Conservation (phyloP, 2,329 filamentous ascomycete species). For the Alternaria rosae region DNA sequence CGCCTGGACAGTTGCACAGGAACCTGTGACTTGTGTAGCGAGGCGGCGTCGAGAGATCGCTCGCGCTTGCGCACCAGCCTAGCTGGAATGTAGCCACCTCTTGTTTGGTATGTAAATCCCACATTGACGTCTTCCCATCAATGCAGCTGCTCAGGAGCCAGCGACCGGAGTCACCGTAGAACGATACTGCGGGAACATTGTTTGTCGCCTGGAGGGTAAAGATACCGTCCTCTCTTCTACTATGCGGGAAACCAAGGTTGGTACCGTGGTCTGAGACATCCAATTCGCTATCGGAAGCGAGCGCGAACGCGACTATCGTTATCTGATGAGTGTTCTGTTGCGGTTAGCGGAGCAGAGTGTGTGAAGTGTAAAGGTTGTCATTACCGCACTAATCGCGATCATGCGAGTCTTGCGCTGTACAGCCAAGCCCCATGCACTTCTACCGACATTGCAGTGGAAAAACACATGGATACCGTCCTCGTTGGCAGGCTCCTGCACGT, state of each 20-base stretch:
- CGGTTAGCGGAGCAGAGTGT: neutral
- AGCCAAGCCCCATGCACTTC: conserved; percentile 87
- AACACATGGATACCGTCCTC: conserved; percentile 61
- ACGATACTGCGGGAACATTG: conserved; percentile 67
- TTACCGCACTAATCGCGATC: conserved; percentile 76
- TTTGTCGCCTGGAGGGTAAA: conserved; percentile 29
- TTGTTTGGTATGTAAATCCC: conserved; percentile 50
- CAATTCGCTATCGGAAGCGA: conserved; percentile 37
- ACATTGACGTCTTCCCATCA: conserved; percentile 57
- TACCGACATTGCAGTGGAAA: conserved; percentile 77
- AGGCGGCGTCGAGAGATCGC: conserved; percentile 16
- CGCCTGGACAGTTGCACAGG: conserved; percentile 19
- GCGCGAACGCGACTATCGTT: conserved; percentile 66
- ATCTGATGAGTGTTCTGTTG: conserved; percentile 67
- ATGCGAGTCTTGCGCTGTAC: conserved; percentile 82
- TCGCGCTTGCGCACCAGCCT: conserved; percentile 34
- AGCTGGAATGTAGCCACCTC: conserved; percentile 29
- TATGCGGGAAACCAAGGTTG: conserved; percentile 27
- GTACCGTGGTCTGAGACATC: conserved; percentile 1
- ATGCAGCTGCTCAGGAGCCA: conserved; percentile 68
- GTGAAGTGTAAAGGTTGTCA: neutral
- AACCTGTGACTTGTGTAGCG: neutral
- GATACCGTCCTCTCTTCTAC: conserved; percentile 35
- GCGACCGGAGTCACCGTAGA: conserved; percentile 64
- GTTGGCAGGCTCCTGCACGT: conserved; percentile 40